phyloP scores from a whole-genome alignment of 139 green algal genomes.

The Protoeuglena noctilucae region DNA sequence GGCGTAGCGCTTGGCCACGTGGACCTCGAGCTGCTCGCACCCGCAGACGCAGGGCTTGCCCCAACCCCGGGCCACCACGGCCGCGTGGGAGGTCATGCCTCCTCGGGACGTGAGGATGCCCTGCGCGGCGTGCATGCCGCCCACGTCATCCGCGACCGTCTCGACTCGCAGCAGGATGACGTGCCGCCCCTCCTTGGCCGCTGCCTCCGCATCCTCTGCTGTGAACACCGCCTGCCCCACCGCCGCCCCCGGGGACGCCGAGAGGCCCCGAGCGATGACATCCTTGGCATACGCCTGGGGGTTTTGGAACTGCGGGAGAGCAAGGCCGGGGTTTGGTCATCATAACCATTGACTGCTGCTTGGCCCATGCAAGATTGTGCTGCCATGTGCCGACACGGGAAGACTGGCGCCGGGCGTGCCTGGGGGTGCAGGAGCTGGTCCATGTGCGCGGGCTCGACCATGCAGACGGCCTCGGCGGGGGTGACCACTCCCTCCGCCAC shows the following conservation, averaged over 20 bases:
- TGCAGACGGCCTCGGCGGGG: constrained; percentile 33
- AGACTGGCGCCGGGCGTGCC: too few relatives aligned
- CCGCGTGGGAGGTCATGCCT: constrained; percentile 76
- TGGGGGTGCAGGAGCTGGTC: constrained; percentile 77
- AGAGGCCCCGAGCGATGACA: constrained; percentile 54
- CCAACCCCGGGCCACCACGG: constrained; percentile 77
- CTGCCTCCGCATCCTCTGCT: constrained; percentile 56
- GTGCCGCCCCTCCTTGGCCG: constrained; percentile 26
- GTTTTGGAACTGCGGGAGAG: constrained; percentile 57
- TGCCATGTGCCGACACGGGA: too few relatives aligned
- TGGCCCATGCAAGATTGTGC: too few relatives aligned
- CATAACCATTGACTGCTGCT: too few relatives aligned
- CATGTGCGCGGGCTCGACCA: constrained; percentile 72
- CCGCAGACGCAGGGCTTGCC: constrained; percentile 82
- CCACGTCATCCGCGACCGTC: constrained; percentile 72
- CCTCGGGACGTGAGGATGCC: constrained; percentile 69
- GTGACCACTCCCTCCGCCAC: constrained; percentile 38
- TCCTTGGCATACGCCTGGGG: constrained; percentile 31
- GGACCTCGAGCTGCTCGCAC: constrained; percentile 44
- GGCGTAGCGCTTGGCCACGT: constrained; percentile 36
- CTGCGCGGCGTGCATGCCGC: constrained; percentile 66
- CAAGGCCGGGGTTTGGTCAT: too few relatives aligned
- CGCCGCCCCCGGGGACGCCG: constrained; percentile 64
- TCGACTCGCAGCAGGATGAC: constrained; percentile 60
- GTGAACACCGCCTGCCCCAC: constrained; percentile 69